These are phyloP conservation scores for Microcos paniculata DNA, from an alignment of 345 rosid genomes.

Conservation along the genomic window DNA sequence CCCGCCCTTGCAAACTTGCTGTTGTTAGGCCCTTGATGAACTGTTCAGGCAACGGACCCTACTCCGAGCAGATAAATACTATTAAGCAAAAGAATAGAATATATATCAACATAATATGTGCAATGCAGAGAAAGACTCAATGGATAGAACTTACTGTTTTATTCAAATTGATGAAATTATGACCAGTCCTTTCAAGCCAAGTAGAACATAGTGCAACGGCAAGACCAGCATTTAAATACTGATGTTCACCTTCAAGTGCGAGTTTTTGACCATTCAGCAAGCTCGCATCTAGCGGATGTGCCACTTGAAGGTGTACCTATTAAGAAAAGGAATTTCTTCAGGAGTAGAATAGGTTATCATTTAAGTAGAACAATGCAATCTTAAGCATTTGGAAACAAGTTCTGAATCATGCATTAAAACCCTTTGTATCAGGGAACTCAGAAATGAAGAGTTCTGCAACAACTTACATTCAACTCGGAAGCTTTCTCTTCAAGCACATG, in stretches of 20 bases:
- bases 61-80: conserved; percentile 24
- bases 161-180: conserved; percentile 41
- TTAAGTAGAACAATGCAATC: neutral
- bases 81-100: conserved; percentile 4
- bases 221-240: conserved; percentile 85
- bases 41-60: conserved; percentile 77
- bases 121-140: neutral
- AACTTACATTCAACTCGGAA: conserved; percentile 65
- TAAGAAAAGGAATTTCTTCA: conserved; percentile 17
- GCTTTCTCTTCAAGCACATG: conserved; percentile 81
- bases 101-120: neutral
- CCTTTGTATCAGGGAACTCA: neutral
- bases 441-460: conserved; percentile 5
- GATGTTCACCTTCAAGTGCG: conserved; percentile 95
- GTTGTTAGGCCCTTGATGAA: conserved; percentile 78
- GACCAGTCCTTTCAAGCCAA: conserved; percentile 86
- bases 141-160: conserved; percentile 45
- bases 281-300: conserved; percentile 54
- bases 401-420: conserved; percentile 3
- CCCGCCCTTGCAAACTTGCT: conserved; percentile 92
- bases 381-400: conserved; percentile 5
- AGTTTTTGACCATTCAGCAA: conserved; percentile 71
- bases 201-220: conserved; percentile 71
- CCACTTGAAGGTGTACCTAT: conserved; percentile 77
- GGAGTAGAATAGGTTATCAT: conserved; percentile 5